A percentile compares a stretch with the other conserved stretches of the same genome.
Conservation (phyloP, 1,284 basidiomycete genomes). For the Ceratobasidium sp. region DNA sequence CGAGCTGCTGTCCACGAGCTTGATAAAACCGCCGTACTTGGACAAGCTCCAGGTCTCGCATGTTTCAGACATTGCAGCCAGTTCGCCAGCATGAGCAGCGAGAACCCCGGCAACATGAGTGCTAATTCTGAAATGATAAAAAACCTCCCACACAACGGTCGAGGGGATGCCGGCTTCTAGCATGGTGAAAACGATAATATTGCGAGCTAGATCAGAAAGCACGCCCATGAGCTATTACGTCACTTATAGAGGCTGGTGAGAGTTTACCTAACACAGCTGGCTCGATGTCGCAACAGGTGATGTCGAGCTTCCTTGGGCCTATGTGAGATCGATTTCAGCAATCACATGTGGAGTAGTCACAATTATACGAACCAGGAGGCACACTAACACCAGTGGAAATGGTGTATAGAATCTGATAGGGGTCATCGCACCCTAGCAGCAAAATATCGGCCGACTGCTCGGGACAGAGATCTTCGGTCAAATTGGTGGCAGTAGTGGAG, state of each 20-base stretch:
- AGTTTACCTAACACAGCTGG: neutral
- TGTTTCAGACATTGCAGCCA: conserved; percentile 60
- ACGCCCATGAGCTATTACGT: neutral
- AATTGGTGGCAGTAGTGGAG: conserved; percentile 59
- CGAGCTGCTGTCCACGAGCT: conserved; percentile 60
- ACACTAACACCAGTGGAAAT: conserved; percentile 57
- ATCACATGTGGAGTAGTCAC: too few relatives aligned
- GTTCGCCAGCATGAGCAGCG: conserved; percentile 59
- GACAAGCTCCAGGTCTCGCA: conserved; percentile 63
- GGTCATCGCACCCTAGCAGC: conserved; percentile 71
- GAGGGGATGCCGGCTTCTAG: conserved; percentile 57
- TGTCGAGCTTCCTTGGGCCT: neutral
- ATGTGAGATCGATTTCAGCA: too few relatives aligned
- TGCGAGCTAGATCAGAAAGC: conserved; percentile 59
- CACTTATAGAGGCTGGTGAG: neutral
- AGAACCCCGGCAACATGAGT: conserved; percentile 59
- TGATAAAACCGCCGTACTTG: conserved; percentile 60
- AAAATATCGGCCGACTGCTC: conserved; percentile 52
- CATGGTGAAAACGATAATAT: conserved; percentile 58
- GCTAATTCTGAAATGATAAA: conserved; percentile 69
- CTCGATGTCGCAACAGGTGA: conserved; percentile 3
- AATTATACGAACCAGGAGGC: too few relatives aligned
- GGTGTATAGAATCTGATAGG: conserved; percentile 69
- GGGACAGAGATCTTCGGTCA: conserved; percentile 55
- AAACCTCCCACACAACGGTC: conserved; percentile 66